Evolutionary conservation across 2,329 filamentous ascomycete genomes (phyloP), one percentile per base, ranked within the genome.

Genomic region (Triangularia setosa): DNA sequence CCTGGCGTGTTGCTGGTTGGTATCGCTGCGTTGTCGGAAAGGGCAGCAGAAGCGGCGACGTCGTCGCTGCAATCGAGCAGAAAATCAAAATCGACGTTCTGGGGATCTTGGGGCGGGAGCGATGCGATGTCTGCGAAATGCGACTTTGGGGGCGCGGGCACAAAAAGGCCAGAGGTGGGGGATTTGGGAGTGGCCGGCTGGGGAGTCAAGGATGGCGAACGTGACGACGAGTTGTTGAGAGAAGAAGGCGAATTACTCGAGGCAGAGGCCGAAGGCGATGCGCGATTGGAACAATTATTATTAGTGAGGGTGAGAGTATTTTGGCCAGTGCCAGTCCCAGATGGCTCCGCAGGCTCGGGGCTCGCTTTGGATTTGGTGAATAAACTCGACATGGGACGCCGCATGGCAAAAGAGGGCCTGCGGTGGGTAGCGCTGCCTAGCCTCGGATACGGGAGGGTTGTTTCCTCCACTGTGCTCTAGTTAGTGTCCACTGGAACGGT

Each of bases 141-240:
- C 69, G 76, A 74, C 65, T 79, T 78, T 68, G 73, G 67, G 69
- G 71, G 68, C 67, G 72, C 69, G 65, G 63, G 70, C 55, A 61
- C 69, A 66, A 67, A 67, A 67, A 64, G 58, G 35, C 66, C 69
- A 69, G 68, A 68, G 61, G 69, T 69, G 64, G 74, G 72, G 67
- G 77, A 77, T 70, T 73, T 74, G 67, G 80, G 80, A 40, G 80
- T 82, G 64, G 75, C 74, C 63, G 79, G 79, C 69, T 80, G 79
- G 64, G 80, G 79, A 67, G 79, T 79, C 61, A 79, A 73, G 27
- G 76, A 77, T 21, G 73, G 73, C 61, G 77, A 77, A 60, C 70
- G 72, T 52, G 75, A 75, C 58, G 73, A 70, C 64, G 73, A 70
- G 65, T 72, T 69, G 61, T 71, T 69, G 33, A 74, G 74, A n/a